Percentiles rank a stretch among this genome's conserved stretches.
These are phyloP conservation scores for Cystobasidium onofrii DNA, from an alignment of 768 basidiomycete species.

Conservation along the genomic window DNA sequence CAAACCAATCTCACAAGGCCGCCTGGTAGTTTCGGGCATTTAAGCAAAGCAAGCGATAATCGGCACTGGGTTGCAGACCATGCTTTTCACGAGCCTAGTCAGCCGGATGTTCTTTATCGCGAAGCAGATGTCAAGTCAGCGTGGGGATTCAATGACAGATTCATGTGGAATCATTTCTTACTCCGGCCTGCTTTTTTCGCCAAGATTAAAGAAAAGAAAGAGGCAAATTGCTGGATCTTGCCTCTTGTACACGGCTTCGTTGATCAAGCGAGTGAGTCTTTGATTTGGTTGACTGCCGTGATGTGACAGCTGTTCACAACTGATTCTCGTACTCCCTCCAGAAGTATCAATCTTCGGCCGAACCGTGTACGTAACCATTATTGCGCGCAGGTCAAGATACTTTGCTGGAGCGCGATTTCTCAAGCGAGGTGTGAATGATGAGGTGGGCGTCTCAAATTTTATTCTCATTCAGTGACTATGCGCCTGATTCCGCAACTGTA, in stretches of 20 bases:
- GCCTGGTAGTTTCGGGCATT: neutral
- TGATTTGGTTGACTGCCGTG: too few species aligned
- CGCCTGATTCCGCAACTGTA: too few species aligned
- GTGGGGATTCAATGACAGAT: constrained; percentile 75
- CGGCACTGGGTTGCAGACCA: neutral
- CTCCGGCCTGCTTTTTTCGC: constrained; percentile 60
- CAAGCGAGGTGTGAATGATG: constrained; percentile 86
- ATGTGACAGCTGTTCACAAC: too few species aligned
- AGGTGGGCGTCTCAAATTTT: constrained; percentile 54
- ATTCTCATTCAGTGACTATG: too few species aligned
- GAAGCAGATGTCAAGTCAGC: neutral
- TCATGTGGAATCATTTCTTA: constrained; percentile 91
- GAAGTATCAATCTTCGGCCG: constrained; percentile 84
- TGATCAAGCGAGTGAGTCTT: constrained; percentile 84
- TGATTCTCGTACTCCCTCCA: too few species aligned
- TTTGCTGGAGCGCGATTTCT: constrained; percentile 92
- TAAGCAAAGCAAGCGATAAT: neutral
- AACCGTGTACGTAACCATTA: constrained; percentile 84
- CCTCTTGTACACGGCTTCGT: constrained; percentile 92
- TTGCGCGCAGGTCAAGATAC: constrained; percentile 85
- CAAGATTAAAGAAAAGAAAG: constrained; percentile 23
- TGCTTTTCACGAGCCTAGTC: neutral
- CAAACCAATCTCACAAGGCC: constrained; percentile 65
- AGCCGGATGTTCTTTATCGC: neutral
- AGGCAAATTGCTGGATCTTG: constrained; percentile 70